phyloP scores from a whole-genome alignment of 192 early-diverging fungal species.

The Coemansia sp. region DNA sequence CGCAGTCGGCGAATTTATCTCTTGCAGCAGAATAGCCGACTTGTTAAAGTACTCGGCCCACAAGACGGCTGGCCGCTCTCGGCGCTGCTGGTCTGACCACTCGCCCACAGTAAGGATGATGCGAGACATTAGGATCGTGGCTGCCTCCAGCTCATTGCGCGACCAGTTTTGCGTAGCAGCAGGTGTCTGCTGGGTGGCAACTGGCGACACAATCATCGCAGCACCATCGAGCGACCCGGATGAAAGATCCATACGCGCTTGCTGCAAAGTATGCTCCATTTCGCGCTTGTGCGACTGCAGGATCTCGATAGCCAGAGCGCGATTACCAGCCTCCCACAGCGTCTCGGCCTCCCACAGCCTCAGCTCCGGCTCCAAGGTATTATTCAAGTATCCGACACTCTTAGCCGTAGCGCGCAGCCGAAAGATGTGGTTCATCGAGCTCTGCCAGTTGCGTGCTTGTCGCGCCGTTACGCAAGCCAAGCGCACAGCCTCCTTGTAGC shows the following conservation, averaged over 20 bases:
- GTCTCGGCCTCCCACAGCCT: constrained; percentile 52
- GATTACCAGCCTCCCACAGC: constrained; percentile 46
- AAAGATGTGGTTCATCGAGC: constrained; percentile 44
- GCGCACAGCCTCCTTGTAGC: constrained; percentile 34
- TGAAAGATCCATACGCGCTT: constrained; percentile 2
- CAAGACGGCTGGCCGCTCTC: constrained; percentile 41
- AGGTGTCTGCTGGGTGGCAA: background rate
- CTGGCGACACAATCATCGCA: background rate
- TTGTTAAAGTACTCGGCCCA: constrained; percentile 50
- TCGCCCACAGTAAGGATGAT: constrained; percentile 42
- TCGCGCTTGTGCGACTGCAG: constrained; percentile 31
- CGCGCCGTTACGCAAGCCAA: constrained; percentile 33
- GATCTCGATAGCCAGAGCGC: constrained; percentile 37
- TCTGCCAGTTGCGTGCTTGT: constrained; percentile 38
- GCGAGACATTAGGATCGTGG: constrained; percentile 38
- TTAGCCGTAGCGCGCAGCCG: constrained; percentile 23
- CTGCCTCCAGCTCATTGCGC: constrained; percentile 21
- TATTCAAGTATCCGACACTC: background rate
- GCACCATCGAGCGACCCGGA: background rate
- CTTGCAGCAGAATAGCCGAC: constrained; percentile 33
- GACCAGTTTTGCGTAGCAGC: constrained; percentile 4
- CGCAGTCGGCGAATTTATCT: constrained; percentile 20
- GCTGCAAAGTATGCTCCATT: constrained; percentile 15
- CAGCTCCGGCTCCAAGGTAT: constrained; percentile 24
- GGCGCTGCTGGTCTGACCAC: constrained; percentile 45